Evolutionary conservation across 2,329 filamentous ascomycete species (phyloP), one percentile per base, ranked within the genome.

Genomic region (Alternaria tenuissima): DNA sequence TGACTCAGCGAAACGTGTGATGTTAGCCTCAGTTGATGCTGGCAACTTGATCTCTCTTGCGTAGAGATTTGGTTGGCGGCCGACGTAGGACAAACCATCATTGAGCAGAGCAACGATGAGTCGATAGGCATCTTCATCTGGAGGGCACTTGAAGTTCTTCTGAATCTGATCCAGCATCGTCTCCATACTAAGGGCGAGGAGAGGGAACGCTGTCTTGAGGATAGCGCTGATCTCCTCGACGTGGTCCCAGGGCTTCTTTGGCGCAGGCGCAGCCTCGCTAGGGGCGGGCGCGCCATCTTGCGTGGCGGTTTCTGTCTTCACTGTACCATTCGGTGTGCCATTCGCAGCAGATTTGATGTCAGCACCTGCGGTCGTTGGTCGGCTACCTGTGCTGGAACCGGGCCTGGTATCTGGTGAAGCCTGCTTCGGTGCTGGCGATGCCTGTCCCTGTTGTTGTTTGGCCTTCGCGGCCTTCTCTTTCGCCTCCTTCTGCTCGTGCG

Each of bases 161-260:
- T 95, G 91, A 60, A 99, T 97, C 80, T 98, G 94, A 76, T 99
- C 95, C 30, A 98, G 94, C 93, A 98, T 99, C 0, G 94, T 97
- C 81, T 99, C 95, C 95, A 99, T 98, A 0, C 94, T 97, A 43
- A 98, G 83, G 9, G 96, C 95, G 69, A 99, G 86, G 18, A 99
- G 85, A 24, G 95, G 95, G 84, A 98, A 99, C 0, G 94, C 94
- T 7, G 95, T 98, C 84, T 99, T 98, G 55, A 99, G 88, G 30
- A 93, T 91, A 34, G 93, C 91, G 86, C 97, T 93, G 62, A 99
- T 93, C 76, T 98, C 94, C 69, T 99, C 95, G 0, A 93, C 94
- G 70, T 96, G 90, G 76, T 99, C 95, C 95, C 95, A 98, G 0
- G 96, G 93, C 65, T 91, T 92, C 81, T 92, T 94, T 12, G 69